Conservation (phyloP, 768 basidiomycete species). For the Trametopsis cervina region DNA sequence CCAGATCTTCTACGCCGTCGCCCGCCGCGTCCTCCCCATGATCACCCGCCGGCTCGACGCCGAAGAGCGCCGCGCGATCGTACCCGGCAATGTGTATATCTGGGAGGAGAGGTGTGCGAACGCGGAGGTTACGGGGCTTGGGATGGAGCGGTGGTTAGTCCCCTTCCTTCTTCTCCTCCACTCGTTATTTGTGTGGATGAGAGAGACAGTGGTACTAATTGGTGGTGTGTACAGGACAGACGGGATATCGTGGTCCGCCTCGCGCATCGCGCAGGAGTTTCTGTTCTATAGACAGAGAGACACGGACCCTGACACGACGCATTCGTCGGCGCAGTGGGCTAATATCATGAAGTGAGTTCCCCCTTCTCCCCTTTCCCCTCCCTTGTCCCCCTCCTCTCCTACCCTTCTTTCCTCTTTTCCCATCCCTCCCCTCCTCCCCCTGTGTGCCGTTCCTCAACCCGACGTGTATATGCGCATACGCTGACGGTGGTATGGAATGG, state of each 20-base stretch:
- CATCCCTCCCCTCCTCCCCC: no score
- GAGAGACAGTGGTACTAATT: slow-evolving; percentile 35
- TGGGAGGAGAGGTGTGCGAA: slow-evolving; percentile 87
- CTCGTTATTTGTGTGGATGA: slow-evolving; percentile 1
- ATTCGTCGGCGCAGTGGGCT: slow-evolving; percentile 64
- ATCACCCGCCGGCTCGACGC: slow-evolving; percentile 79
- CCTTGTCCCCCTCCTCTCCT: slow-evolving; percentile 3
- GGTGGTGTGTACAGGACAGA: slow-evolving; percentile 35
- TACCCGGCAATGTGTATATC: slow-evolving; percentile 76
- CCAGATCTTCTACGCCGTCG: slow-evolving; percentile 75
- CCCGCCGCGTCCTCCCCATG: slow-evolving; percentile 58
- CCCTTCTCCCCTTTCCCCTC: slow-evolving; percentile 9
- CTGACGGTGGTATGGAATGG: no score
- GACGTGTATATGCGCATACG: no score
- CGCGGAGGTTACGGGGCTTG: slow-evolving; percentile 73
- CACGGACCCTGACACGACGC: slow-evolving; percentile 32
- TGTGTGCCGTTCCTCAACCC: no score
- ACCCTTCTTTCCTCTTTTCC: slow-evolving; percentile 14
- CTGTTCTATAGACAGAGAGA: slow-evolving; percentile 50
- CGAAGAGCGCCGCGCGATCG: slow-evolving; percentile 61
- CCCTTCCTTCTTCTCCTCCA: slow-evolving; percentile 6
- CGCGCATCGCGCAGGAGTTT: slow-evolving; percentile 53
- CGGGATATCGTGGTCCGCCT: slow-evolving; percentile 82
- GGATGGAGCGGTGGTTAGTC: slow-evolving; percentile 76
- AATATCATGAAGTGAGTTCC: slow-evolving; percentile 23